Evolutionary conservation across 352 stramenopile species (phyloP), one percentile per base, ranked within the genome.

Genomic region (Phytophthora niederhauseri): DNA sequence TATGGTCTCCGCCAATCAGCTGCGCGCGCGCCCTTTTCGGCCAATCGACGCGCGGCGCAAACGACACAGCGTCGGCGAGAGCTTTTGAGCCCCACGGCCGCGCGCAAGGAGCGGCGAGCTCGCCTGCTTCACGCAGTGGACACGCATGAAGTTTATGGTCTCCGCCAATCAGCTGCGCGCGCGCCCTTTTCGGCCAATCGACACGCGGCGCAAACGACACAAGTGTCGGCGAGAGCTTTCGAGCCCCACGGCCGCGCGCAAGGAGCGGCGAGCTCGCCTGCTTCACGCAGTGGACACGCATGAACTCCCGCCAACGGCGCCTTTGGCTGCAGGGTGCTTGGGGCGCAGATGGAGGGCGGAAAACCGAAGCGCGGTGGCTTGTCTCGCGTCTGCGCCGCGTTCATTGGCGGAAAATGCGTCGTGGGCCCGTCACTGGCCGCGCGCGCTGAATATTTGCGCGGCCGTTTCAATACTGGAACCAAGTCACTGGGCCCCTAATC

Each of bases 401-500:
- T 20, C 41, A 75, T 75, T 75, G 68, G 63, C 36, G 50, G 31
- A 72, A 67, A 74, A 43, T 45, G 17, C 4, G 8, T 0, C 6
- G 4, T 1, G 1, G 6, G 19, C 38, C 57, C 46, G 57, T 61
- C 68, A 64, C 57, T 71, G 52, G 36, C 22, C 22, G 17, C 20
- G 28, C 52, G 63, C 34, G 63, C 68, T 75, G 64, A 75, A 75
- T 75, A 72, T 75, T 75, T 70, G 30, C 31, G 26, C 30, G 63
- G 43, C 46, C 60, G 54, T 70, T 74, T 71, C 36, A 57, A 72
- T 68, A 68, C 31, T 56, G 22, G 17, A 48, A 17, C 19, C 41
- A 9, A 66, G 56, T 74, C 11, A 66, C 17, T 19, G 3, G 9
- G 38, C 28, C 61, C 67, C 50, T 46, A 48, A 38, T 38, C 49